A percentile compares a stretch with the other conserved stretches of the same genome.
Evolutionary conservation across 495 filamentous ascomycete genomes (phyloP).

Genomic region (Xylaria acuta): DNA sequence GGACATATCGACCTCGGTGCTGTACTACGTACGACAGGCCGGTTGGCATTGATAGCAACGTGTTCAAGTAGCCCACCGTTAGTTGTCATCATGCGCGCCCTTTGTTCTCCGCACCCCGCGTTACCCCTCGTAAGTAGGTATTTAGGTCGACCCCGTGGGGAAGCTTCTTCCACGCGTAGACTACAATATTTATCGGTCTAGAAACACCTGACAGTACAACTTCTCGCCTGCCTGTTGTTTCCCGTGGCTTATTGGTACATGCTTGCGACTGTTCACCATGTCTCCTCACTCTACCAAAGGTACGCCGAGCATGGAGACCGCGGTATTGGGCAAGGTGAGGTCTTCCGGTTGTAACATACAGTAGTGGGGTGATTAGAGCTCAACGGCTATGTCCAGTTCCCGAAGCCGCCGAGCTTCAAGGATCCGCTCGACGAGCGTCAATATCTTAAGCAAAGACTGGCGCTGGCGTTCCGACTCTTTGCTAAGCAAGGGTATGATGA

Average conservation of each 20-base stretch:
- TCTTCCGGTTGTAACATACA: background rate
- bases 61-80: background rate
- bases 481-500: slow-evolving; percentile 33
- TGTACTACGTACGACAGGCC: background rate
- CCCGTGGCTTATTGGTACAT: background rate
- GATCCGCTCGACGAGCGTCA: slow-evolving; percentile 34
- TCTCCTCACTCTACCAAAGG: slow-evolving; percentile 26
- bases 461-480: slow-evolving; percentile 33
- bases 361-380: background rate
- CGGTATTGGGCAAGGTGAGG: slow-evolving; percentile 18
- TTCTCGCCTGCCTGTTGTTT: background rate
- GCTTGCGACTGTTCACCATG: background rate
- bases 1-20: background rate
- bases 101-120: slow-evolving; percentile 3
- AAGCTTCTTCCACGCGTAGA: background rate
- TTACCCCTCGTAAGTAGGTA: slow-evolving; percentile 11
- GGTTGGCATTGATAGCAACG: background rate
- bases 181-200: background rate
- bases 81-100: slow-evolving; percentile 11
- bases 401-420: slow-evolving; percentile 28
- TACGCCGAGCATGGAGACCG: background rate
- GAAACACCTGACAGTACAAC: background rate
- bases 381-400: slow-evolving; percentile 16
- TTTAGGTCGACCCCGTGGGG: background rate
- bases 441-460: slow-evolving; percentile 32